Evolutionary conservation across 257 asterid species (phyloP), one percentile per base, ranked within the genome.

Genomic region (Lithospermum erythrorhizon): DNA sequence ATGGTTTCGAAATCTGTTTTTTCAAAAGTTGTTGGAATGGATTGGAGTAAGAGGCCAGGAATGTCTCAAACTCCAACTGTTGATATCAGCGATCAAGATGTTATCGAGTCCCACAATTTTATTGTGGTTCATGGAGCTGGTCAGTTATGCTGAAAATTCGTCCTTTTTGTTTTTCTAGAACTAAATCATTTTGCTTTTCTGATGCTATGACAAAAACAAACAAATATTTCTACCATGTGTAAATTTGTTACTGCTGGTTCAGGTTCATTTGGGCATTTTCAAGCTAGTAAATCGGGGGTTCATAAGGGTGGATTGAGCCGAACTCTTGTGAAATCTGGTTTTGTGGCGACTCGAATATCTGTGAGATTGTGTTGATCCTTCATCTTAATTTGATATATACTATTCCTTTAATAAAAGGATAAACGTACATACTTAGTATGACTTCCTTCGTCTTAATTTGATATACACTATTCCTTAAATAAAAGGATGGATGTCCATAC

Each of bases 261-360:
- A 88, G 98, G 98, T 70, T 91, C 97, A 57, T 88, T 88, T 78
- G 98, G 98, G 59, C 98, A 91, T 77, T 88, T 88, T 59, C 98
- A 91, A 78, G 98, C 98, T 48, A 88, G 97, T 78, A 88, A 77
- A 61, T 82, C 98, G 1, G 90, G 95, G 48, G 98, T 91, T 62
- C 96, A 91, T 64, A 91, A 88, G 78, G 98, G 98, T 7, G 95
- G 87, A 68, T 64, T 88, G 62, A 66, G 72, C 73, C 75, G 25
- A 22, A 82, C 89, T 58, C 83, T 91, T 59, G 98, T 91, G 68
- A 88, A 86, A 83, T 76, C 96, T 49, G 98, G 95, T 62, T 91
- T 91, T 71, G 98, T 91, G 24, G 98, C 98, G 15, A 91, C 98
- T 51, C 82, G 98, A 37, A 91, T 91, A 78, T 91, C 98, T 56